Evolutionary conservation across 495 filamentous ascomycete species (phyloP).

Genomic region (Penicillium silybi): DNA sequence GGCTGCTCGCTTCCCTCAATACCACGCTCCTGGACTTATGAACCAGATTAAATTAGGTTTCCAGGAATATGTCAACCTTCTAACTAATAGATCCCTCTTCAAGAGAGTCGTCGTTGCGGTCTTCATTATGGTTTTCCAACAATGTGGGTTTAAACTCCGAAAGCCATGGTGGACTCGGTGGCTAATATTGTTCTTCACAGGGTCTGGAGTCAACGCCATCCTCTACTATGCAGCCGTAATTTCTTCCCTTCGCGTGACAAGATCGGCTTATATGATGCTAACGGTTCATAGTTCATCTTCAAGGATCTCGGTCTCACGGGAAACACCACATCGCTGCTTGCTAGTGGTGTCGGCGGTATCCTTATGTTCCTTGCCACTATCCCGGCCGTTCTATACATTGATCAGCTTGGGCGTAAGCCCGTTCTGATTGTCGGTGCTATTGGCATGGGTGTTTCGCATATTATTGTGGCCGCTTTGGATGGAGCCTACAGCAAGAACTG

Average conservation of each 20-base stretch:
- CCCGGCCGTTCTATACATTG: constrained; percentile 60
- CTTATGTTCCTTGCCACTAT: constrained; percentile 61
- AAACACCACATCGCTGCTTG: constrained; percentile 52
- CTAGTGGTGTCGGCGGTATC: constrained; percentile 61
- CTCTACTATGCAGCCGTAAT: constrained; percentile 49
- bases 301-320: constrained; percentile 46
- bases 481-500: constrained; percentile 57
- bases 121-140: constrained; percentile 8
- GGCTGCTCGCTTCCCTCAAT: background rate
- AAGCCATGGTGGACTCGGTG: background rate
- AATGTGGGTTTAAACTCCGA: background rate
- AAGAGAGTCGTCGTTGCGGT: constrained; percentile 3
- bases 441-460: constrained; percentile 57
- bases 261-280: background rate
- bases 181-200: background rate
- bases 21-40: background rate
- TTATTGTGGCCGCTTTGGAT: constrained; percentile 63
- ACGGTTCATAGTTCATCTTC: constrained; percentile 46
- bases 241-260: background rate
- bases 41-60: constrained; percentile 1
- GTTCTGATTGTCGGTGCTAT: constrained; percentile 62
- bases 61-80: constrained; percentile 2
- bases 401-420: constrained; percentile 58
- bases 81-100: constrained; percentile 9
- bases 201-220: constrained; percentile 33